These are phyloP conservation scores for Lasiosphaeria ovina DNA, from an alignment of 495 filamentous ascomycete species.

Conservation along the genomic window DNA sequence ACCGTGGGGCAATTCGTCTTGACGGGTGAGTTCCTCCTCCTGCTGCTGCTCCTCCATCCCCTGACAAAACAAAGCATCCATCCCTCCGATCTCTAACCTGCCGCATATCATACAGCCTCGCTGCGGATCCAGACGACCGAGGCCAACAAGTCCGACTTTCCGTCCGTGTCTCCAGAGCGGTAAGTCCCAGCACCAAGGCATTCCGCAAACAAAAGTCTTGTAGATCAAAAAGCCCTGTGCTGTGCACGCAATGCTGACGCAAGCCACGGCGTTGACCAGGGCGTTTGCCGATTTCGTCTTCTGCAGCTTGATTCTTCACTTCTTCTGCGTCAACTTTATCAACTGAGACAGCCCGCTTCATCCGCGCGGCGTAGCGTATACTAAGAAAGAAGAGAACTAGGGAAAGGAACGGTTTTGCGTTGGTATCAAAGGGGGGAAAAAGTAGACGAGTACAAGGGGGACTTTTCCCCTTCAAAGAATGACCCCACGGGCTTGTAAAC, in stretches of 20 bases:
- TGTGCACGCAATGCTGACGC: not conserved
- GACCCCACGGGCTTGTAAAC: too few species aligned
- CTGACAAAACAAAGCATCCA: not conserved
- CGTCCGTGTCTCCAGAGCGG: conserved; percentile 67
- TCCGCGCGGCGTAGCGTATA: not conserved
- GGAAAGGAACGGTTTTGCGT: not conserved
- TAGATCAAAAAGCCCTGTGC: too few species aligned
- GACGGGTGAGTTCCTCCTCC: conserved; percentile 57
- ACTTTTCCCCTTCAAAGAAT: not conserved
- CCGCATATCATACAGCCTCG: conserved; percentile 46
- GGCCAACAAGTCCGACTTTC: conserved; percentile 69
- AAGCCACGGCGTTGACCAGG: conserved; percentile 42
- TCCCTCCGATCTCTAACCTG: not conserved
- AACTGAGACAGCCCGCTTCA: conserved; percentile 56
- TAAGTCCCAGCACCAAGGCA: conserved; percentile 31
- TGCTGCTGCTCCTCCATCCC: not conserved
- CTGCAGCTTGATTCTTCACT: conserved; percentile 91
- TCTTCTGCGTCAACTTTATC: conserved; percentile 99
- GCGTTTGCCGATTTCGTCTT: conserved; percentile 97
- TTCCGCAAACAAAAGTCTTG: not conserved
- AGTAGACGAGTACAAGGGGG: not conserved
- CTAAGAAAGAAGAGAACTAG: not conserved
- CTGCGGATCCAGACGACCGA: conserved; percentile 89
- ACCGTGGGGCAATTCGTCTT: conserved; percentile 98
- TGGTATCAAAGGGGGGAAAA: not conserved